These are phyloP conservation scores for Rhizoclosmatium globosum DNA, from an alignment of 192 early-diverging fungal species.

Conservation along the genomic window DNA sequence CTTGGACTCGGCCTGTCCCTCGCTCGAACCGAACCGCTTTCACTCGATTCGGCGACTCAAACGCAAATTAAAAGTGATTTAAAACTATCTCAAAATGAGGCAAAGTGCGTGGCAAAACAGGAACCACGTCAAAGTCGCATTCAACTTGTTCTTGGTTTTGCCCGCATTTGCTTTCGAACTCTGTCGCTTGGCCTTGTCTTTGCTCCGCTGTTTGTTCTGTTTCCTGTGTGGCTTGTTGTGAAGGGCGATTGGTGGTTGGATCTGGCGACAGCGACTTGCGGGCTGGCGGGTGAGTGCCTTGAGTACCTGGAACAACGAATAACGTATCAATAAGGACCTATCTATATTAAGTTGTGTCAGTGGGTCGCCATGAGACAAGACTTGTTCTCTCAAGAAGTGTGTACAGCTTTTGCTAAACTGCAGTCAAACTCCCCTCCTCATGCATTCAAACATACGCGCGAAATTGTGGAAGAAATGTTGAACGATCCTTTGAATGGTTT, in stretches of 20 bases:
- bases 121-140: background rate
- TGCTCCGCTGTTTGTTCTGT: background rate
- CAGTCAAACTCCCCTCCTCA: constrained; percentile 85
- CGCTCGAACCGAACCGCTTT: background rate
- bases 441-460: constrained; percentile 68
- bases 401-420: constrained; percentile 75
- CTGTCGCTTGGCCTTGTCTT: background rate
- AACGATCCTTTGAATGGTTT: constrained; percentile 9
- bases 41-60: background rate
- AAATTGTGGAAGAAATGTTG: constrained; percentile 59
- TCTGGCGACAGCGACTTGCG: constrained; percentile 11
- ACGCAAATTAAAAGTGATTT: background rate
- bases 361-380: constrained; percentile 94
- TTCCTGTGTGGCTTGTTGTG: constrained; percentile 9
- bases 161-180: background rate
- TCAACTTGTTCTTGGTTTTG: background rate
- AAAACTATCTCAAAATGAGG: background rate
- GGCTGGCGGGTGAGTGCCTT: background rate
- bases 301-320: constrained; percentile 81
- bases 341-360: constrained; percentile 92
- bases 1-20: background rate
- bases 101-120: background rate
- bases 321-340: constrained; percentile 84
- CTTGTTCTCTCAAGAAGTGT: constrained; percentile 81
- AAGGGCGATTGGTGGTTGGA: constrained; percentile 17